phyloP scores from a whole-genome alignment of 352 stramenopile genomes.

The Phytopythium chamaehyphon region DNA sequence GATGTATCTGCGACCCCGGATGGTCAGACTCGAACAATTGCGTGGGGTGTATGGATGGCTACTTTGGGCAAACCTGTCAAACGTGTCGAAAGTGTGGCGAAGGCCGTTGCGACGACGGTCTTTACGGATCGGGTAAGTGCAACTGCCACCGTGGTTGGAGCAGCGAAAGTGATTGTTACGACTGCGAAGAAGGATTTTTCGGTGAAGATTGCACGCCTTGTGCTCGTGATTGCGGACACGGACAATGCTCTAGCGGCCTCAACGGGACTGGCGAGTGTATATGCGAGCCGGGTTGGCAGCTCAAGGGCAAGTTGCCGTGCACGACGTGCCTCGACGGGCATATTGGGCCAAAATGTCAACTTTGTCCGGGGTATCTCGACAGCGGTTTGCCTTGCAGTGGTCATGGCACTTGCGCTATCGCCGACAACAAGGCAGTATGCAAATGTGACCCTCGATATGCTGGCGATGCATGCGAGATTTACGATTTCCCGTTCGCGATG shows the following conservation, averaged over 20 bases:
- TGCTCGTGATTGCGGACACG: slow-evolving; percentile 69
- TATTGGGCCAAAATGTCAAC: slow-evolving; percentile 59
- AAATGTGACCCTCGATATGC: slow-evolving; percentile 74
- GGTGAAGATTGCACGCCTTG: slow-evolving; percentile 68
- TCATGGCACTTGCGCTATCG: slow-evolving; percentile 62
- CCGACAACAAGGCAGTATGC: slow-evolving; percentile 48
- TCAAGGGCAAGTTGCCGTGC: slow-evolving; percentile 59
- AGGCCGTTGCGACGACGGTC: slow-evolving; percentile 76
- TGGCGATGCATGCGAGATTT: slow-evolving; percentile 69
- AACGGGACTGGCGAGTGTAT: slow-evolving; percentile 78
- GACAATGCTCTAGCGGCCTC: slow-evolving; percentile 65
- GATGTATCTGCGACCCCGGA: slow-evolving; percentile 80
- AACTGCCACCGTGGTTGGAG: slow-evolving; percentile 83
- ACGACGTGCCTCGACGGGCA: slow-evolving; percentile 73
- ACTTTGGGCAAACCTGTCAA: slow-evolving; percentile 69
- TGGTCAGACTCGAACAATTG: slow-evolving; percentile 89
- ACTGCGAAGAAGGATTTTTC: slow-evolving; percentile 81
- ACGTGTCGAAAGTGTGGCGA: slow-evolving; percentile 73
- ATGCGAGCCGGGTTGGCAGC: slow-evolving; percentile 69
- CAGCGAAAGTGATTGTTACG: slow-evolving; percentile 67
- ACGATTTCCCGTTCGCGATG: slow-evolving; percentile 85
- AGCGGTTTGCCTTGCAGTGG: slow-evolving; percentile 67
- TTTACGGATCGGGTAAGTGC: slow-evolving; percentile 71
- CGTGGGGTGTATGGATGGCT: slow-evolving; percentile 82
- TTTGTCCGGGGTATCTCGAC: slow-evolving; percentile 74